Evolutionary conservation across 768 basidiomycete genomes (phyloP), one percentile per base, ranked within the genome.

Genomic region (Termitomyces sp.): DNA sequence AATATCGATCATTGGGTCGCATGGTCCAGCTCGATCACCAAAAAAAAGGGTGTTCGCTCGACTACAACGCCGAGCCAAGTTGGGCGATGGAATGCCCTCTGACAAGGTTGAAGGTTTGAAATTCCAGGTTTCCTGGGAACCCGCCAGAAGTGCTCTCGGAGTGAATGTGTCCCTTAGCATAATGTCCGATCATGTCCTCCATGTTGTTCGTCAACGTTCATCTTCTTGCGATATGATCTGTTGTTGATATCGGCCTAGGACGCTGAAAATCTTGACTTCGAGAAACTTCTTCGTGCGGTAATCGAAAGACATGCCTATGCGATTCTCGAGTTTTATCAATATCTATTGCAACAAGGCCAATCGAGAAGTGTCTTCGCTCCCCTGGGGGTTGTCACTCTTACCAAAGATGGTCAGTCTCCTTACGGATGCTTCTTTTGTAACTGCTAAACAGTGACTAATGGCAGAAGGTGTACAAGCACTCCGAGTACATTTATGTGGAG

Each of bases 51-150:
- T 82, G 23, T 67, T 90, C 10, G 78, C 84, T 0, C 80, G 83
- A 53, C 69, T 91, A 52, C 87, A 89, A 59, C 80, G 80, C 53
- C 76, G 76, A 56, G 74, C 85, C 3, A 90, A 89, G 60, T 72
- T 89, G 4, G 80, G 80, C 1, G 65, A 63, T 25, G 64, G 64
- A 16, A 73, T 74, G 43, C 80, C 86, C 4, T 91, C 89, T 1
- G 93, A 95, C 63, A 81, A 88, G 56, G 81, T 91, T 1, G 85
- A 95, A 66, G 79, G 79, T 41, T 70, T 88, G 42, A 76, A 72
- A 29, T 85, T 94, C 49, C 71, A 79, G n/a, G 84, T 89, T 12
- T 75, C 74, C 50, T 97, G 94, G 94, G 85, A 89, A 62, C 84
- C 91, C 2, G 80, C 83, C 41, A 76, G 79, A 56, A 78, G 80